These are phyloP conservation scores for Kalanchoe fedtschenkoi DNA, from an alignment of 164 flowering plant species.

Conservation along the genomic window DNA sequence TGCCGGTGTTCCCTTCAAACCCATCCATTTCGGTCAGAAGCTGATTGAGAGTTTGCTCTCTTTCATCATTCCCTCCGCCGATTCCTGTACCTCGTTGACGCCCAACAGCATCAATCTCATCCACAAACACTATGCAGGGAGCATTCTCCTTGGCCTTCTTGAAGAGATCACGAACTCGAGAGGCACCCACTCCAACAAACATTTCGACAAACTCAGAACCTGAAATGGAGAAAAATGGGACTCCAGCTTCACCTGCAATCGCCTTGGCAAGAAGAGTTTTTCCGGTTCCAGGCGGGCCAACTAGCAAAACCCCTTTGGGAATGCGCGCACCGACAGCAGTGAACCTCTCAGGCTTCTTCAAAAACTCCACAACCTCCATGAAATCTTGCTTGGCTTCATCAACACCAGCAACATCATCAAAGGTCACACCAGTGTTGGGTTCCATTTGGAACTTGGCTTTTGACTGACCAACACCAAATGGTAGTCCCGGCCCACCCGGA, in stretches of 20 bases:
- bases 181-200: slow-evolving; percentile 96
- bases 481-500: slow-evolving; percentile 93
- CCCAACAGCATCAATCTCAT: slow-evolving; percentile 96
- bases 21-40: slow-evolving; percentile 87
- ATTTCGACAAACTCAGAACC: slow-evolving; percentile 91
- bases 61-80: slow-evolving; percentile 92
- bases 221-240: slow-evolving; percentile 83
- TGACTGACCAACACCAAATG: slow-evolving; percentile 69
- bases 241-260: slow-evolving; percentile 92
- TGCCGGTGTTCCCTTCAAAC: slow-evolving; percentile 82
- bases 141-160: slow-evolving; percentile 93
- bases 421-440: slow-evolving; percentile 87
- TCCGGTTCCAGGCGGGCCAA: slow-evolving; percentile 92
- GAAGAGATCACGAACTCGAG: slow-evolving; percentile 87
- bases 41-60: slow-evolving; percentile 86
- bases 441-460: slow-evolving; percentile 93
- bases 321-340: slow-evolving; percentile 86
- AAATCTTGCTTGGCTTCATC: slow-evolving; percentile 93
- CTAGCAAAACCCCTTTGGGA: slow-evolving; percentile 84
- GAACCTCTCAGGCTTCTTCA: slow-evolving; percentile 86
- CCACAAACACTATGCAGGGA: slow-evolving; percentile 88
- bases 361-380: slow-evolving; percentile 85
- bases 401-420: slow-evolving; percentile 94
- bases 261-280: slow-evolving; percentile 84
- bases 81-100: slow-evolving; percentile 81